Percentiles rank a stretch among this genome's conserved stretches.
phyloP scores from a whole-genome alignment of 176 grass and related monocot genomes.

The Oryza coarctata region DNA sequence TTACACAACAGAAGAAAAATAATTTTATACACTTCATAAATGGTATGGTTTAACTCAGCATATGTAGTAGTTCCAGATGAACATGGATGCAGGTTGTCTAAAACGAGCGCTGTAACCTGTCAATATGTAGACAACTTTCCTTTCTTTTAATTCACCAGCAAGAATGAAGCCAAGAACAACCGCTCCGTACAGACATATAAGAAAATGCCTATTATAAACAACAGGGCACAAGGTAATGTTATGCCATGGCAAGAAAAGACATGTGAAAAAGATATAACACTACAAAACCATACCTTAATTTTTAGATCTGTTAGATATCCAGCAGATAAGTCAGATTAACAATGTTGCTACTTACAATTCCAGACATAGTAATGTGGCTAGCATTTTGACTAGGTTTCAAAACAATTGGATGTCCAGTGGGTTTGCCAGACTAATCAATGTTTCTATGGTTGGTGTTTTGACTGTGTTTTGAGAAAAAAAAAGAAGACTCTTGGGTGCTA shows the following conservation, averaged over 20 bases:
- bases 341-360: background rate
- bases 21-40: background rate
- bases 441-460: background rate
- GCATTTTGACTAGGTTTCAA: constrained; percentile 1
- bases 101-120: constrained; percentile 54
- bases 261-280: background rate
- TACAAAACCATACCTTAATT: background rate
- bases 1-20: background rate
- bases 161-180: constrained; percentile 66
- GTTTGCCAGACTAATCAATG: background rate
- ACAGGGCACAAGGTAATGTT: constrained; percentile 17
- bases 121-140: constrained; percentile 79
- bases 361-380: background rate
- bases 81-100: background rate
- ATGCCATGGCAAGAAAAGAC: constrained; percentile 7
- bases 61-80: background rate
- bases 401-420: background rate
- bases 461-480: background rate
- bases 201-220: constrained; percentile 70
- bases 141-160: constrained; percentile 82
- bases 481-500: background rate
- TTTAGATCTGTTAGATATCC: background rate
- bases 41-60: background rate
- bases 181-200: constrained; percentile 83
- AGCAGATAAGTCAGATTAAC: constrained; percentile 6